A percentile compares a stretch with the other conserved stretches of the same genome.
Conservation (phyloP, 176 grass and related monocot genomes). For the Eragrostis nindensis region DNA sequence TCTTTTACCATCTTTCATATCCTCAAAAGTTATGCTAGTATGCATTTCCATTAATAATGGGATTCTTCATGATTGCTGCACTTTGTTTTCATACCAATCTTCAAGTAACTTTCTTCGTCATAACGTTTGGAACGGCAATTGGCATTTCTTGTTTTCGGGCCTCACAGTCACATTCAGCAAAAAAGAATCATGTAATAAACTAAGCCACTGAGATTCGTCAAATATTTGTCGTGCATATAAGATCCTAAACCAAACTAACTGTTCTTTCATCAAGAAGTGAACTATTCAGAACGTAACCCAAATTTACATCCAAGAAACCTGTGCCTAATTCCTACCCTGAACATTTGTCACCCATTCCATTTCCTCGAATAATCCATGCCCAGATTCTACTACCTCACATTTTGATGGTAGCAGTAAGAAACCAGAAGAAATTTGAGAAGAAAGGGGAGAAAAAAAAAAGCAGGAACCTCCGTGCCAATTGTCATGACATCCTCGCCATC, state of each 20-base stretch:
- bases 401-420: background rate
- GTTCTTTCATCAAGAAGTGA: background rate
- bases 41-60: too few species aligned
- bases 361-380: background rate
- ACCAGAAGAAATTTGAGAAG: constrained; percentile 24
- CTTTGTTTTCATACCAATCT: background rate
- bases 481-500: constrained; percentile 38
- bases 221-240: background rate
- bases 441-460: background rate
- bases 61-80: background rate
- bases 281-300: constrained; percentile 14
- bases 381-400: constrained; percentile 18
- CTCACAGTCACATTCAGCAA: background rate
- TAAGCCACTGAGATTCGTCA: background rate
- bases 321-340: constrained; percentile 28
- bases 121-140: background rate
- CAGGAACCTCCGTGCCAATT: background rate
- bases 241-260: constrained; percentile 27
- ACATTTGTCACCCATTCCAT: constrained; percentile 14
- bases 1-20: too few species aligned
- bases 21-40: too few species aligned
- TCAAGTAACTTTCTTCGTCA: background rate
- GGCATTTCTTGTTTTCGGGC: background rate
- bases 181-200: background rate
- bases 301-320: constrained; percentile 46